These are phyloP conservation scores for Chaetoscypha palmicola DNA, from an alignment of 2,329 filamentous ascomycete species.

Conservation along the genomic window DNA sequence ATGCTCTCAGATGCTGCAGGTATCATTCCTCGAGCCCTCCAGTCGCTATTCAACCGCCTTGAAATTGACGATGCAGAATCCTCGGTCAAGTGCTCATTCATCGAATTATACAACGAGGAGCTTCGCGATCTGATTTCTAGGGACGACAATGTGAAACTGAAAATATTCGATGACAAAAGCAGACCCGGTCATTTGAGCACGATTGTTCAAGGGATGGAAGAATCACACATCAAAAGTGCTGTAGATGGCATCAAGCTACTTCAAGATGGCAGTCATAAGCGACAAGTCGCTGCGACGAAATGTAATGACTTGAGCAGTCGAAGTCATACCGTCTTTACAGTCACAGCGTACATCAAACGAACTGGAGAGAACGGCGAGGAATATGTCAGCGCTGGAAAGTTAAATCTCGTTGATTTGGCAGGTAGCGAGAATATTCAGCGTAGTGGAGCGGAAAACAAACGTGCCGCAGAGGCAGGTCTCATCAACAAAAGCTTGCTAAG, in stretches of 20 bases:
- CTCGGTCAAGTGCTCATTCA: slow-evolving; percentile 95
- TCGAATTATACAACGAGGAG: slow-evolving; percentile 97
- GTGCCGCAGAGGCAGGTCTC: slow-evolving; percentile 86
- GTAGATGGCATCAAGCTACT: slow-evolving; percentile 81
- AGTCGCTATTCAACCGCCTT: slow-evolving; percentile 79
- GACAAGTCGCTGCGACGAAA: slow-evolving; percentile 98
- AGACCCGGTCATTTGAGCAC: slow-evolving; percentile 81
- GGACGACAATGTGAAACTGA: slow-evolving; percentile 80
- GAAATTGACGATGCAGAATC: slow-evolving; percentile 73
- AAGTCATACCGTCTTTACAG: slow-evolving; percentile 95
- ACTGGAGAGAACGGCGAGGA: slow-evolving; percentile 79
- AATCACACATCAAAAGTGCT: slow-evolving; percentile 83
- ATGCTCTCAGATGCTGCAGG: slow-evolving; percentile 86
- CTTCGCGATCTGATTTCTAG: slow-evolving; percentile 77
- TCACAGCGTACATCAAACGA: slow-evolving; percentile 84
- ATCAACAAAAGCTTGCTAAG: slow-evolving; percentile 98
- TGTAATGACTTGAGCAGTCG: slow-evolving; percentile 97
- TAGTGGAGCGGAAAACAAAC: slow-evolving; percentile 96
- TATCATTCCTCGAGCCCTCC: slow-evolving; percentile 86
- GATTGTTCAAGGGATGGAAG: slow-evolving; percentile 95
- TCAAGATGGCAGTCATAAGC: slow-evolving; percentile 81
- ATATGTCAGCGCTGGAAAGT: slow-evolving; percentile 81
- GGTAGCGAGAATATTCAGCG: slow-evolving; percentile 97
- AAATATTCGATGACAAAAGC: slow-evolving; percentile 88
- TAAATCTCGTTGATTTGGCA: slow-evolving; percentile 93